Conservation (phyloP, 2,329 filamentous ascomycete genomes). For the Ceratocystis huliohia region DNA sequence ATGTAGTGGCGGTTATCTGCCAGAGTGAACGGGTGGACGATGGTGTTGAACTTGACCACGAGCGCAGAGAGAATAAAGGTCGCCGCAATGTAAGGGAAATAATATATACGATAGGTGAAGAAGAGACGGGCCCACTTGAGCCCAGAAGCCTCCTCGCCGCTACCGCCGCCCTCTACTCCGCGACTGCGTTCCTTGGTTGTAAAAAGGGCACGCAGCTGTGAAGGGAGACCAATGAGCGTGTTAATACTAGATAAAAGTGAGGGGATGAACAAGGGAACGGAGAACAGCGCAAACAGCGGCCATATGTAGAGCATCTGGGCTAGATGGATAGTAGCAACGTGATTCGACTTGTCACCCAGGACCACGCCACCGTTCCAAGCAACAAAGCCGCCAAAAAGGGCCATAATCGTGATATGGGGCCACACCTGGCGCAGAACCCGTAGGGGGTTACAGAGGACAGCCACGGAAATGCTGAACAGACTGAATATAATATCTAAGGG, state of each 20-base stretch:
- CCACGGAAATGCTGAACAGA: constrained; percentile 51
- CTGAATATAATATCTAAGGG: constrained; percentile 37
- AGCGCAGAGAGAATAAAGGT: constrained; percentile 31
- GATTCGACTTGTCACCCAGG: constrained; percentile 90
- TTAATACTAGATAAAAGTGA: constrained; percentile 31
- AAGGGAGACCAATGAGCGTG: constrained; percentile 14
- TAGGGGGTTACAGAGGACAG: constrained; percentile 38
- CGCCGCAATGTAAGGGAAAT: constrained; percentile 28
- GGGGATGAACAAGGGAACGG: constrained; percentile 59
- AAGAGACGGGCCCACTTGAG: constrained; percentile 13
- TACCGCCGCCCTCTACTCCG: neutral
- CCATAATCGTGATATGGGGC: constrained; percentile 51
- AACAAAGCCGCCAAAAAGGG: constrained; percentile 61
- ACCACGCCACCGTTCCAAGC: constrained; percentile 84
- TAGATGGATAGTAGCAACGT: constrained; percentile 76
- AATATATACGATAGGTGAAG: constrained; percentile 29
- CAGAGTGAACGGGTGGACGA: constrained; percentile 88
- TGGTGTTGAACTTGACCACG: constrained; percentile 70
- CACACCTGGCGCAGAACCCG: constrained; percentile 38
- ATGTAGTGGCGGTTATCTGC: constrained; percentile 96
- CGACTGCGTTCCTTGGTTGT: neutral
- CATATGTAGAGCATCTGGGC: constrained; percentile 93
- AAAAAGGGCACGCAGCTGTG: neutral
- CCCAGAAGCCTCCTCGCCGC: neutral
- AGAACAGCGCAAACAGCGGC: constrained; percentile 84